phyloP scores from a whole-genome alignment of 345 rosid genomes.

The Erucastrum elatum region DNA sequence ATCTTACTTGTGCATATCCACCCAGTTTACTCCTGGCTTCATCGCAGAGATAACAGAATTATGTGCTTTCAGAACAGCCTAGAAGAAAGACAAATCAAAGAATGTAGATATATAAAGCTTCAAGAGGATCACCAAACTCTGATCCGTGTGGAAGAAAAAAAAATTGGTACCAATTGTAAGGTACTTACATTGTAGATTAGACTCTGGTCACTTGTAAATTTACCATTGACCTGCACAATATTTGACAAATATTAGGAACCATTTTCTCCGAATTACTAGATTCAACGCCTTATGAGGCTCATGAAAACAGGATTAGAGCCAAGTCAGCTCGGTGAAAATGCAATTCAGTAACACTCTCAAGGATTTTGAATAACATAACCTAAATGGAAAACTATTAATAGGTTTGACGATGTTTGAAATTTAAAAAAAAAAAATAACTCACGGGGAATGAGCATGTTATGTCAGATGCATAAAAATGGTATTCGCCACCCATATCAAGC shows the following conservation, averaged over 20 bases:
- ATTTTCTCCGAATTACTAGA: background rate
- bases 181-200: slow-evolving; percentile 78
- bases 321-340: background rate
- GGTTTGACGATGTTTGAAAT: background rate
- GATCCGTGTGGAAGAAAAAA: background rate
- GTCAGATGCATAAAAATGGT: slow-evolving; percentile 87
- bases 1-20: slow-evolving; percentile 91
- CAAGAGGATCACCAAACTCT: background rate
- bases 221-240: slow-evolving; percentile 81
- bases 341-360: background rate
- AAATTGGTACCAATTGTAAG: background rate
- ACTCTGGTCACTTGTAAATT: slow-evolving; percentile 78
- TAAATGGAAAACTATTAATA: background rate
- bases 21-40: slow-evolving; percentile 90
- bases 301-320: background rate
- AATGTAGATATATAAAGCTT: slow-evolving; percentile 9
- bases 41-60: slow-evolving; percentile 74
- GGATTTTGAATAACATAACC: slow-evolving; percentile 12
- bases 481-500: slow-evolving; percentile 97
- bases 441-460: slow-evolving; percentile 97
- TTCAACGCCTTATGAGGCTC: background rate
- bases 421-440: slow-evolving; percentile 34
- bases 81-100: slow-evolving; percentile 27
- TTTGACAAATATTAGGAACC: slow-evolving; percentile 22
- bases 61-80: slow-evolving; percentile 91